Evolutionary conservation across 768 basidiomycete genomes (phyloP).

Genomic region (Mycena sanguinolenta): DNA sequence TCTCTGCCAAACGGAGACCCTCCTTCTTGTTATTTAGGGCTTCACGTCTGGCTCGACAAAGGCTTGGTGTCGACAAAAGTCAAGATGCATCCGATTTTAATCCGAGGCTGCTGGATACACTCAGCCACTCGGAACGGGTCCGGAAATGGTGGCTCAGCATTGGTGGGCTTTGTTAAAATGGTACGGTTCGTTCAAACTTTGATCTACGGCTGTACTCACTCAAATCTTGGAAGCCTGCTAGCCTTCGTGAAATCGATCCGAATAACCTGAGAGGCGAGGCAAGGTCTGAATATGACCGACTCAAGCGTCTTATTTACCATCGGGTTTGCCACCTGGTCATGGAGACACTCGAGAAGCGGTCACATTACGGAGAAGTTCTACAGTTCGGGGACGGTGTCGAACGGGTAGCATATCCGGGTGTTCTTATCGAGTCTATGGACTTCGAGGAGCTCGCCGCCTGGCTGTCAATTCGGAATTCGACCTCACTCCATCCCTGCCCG

Average conservation of each 20-base stretch:
- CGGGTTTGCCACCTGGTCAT: conserved; percentile 30
- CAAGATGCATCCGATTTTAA: conserved; percentile 39
- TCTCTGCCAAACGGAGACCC: conserved; percentile 10
- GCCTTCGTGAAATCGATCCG: conserved; percentile 17
- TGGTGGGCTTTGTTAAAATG: conserved; percentile 34
- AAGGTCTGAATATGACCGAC: conserved; percentile 9
- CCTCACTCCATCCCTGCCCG: conserved; percentile 35
- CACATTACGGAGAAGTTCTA: conserved; percentile 31
- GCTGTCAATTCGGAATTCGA: conserved; percentile 15
- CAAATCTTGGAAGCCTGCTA: too few species aligned
- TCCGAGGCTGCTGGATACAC: conserved; percentile 36
- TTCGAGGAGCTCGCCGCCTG: conserved; percentile 31
- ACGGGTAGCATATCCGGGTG: conserved; percentile 28
- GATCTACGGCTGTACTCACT: too few species aligned
- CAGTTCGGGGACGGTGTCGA: conserved; percentile 30
- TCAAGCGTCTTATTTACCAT: conserved; percentile 36
- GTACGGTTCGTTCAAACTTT: too few species aligned
- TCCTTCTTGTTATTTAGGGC: conserved; percentile 30
- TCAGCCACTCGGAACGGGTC: conserved; percentile 39
- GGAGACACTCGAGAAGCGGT: conserved; percentile 21
- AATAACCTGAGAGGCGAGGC: conserved; percentile 11
- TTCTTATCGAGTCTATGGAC: conserved; percentile 36
- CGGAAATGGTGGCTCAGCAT: conserved; percentile 38
- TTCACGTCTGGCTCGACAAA: conserved; percentile 40
- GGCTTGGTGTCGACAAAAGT: conserved; percentile 35